Conservation (phyloP, 1,284 basidiomycete genomes). For the Boletellus dicymbophilus region DNA sequence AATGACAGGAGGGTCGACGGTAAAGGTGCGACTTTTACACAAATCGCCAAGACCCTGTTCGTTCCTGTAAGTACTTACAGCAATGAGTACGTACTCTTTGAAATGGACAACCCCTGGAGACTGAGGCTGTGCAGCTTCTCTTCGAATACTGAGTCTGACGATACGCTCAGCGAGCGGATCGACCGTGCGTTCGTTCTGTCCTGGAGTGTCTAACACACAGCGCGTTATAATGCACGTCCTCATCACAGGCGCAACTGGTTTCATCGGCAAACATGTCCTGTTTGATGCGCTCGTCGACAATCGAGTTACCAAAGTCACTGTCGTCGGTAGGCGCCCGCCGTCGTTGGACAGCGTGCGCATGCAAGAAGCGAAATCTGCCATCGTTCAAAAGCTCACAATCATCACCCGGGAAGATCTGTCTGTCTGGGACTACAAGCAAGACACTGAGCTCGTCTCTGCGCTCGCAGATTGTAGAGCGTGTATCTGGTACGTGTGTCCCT, state of each 20-base stretch:
- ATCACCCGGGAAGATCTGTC: conserved; percentile 27
- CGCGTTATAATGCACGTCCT: conserved; percentile 21
- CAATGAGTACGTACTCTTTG: too few species aligned
- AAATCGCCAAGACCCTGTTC: too few species aligned
- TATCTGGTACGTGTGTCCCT: conserved; percentile 27
- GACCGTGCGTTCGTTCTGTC: not conserved
- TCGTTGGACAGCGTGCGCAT: conserved; percentile 22
- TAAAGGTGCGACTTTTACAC: too few species aligned
- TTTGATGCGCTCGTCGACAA: conserved; percentile 20
- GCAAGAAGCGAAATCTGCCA: conserved; percentile 12
- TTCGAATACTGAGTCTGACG: too few species aligned
- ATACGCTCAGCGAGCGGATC: not conserved
- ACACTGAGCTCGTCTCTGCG: conserved; percentile 21
- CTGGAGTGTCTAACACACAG: not conserved
- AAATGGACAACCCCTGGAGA: too few species aligned
- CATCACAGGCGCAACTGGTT: conserved; percentile 30
- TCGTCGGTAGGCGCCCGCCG: conserved; percentile 24
- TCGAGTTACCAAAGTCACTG: conserved; percentile 26
- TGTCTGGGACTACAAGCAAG: conserved; percentile 27
- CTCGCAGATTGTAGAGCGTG: conserved; percentile 26
- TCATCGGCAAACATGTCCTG: conserved; percentile 25
- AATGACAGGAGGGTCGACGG: too few species aligned
- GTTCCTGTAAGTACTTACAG: too few species aligned
- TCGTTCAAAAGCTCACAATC: conserved; percentile 24
- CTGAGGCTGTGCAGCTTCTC: too few species aligned